Evolutionary conservation across 2,329 filamentous ascomycete species (phyloP), one percentile per base, ranked within the genome.

Genomic region (Phialophora tarda): DNA sequence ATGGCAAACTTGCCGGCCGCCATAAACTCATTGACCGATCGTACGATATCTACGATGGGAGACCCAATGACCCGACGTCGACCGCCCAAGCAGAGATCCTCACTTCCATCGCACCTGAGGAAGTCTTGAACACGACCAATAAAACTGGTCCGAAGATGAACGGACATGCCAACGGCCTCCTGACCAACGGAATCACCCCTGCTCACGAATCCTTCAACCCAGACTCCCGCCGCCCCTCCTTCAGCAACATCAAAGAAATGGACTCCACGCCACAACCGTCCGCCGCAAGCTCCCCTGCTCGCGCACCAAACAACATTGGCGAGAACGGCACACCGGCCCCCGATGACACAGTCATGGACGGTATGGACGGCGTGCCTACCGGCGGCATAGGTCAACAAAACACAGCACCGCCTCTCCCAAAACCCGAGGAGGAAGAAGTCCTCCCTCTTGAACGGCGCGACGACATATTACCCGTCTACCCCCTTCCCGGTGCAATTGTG

Each of bases 21-120:
- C 87, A 92, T 71, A 93, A 90, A 74, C 83, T 98, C 24, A 88
- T 98, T 34, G 89, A 92, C 63, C 89, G 91, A 44, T 97, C 94
- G 0, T 93, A 93, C 73, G 96, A 99, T 76, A 88, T 96, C 12
- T 99, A 99, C 77, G 95, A 98, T 68, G 89, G 90, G 30, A 90
- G 94, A 12, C 92, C 93, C 0, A 96, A 98, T 76, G 95, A 99
- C 75, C 95, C 95, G 0, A 82, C 88, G 1, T 97, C 95, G 0
- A 84, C 89, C 8, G 94, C 95, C 4, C 95, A 99, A 78, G 82
- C 92, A 8, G 89, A 85, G 53, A 83, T 89, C 34, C 79, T 88
- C 69, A 81, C 83, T 44, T 80, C 81, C 47, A 83, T 85, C 61
- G 82, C 77, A 70, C 84, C 77, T 41, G 78, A 72, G 48, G 70